These are phyloP conservation scores for Colletotrichum agaves DNA, from an alignment of 2,329 filamentous ascomycete genomes.

Conservation along the genomic window DNA sequence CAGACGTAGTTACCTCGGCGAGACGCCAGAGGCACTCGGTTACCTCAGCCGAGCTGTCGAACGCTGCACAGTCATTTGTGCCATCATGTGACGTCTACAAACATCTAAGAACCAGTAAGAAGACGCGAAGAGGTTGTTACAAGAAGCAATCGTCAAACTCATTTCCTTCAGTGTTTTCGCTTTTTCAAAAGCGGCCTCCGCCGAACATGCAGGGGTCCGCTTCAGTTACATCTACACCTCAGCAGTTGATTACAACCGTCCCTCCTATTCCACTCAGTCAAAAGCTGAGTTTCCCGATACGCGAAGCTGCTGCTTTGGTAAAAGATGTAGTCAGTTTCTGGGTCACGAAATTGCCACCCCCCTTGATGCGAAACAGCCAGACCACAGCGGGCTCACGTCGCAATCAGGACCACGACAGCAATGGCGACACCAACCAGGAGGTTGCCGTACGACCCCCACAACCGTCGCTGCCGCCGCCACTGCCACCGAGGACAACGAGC, in stretches of 20 bases:
- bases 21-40: too few species aligned
- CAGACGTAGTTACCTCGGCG: too few species aligned
- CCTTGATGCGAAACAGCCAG: background rate
- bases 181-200: background rate
- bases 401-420: background rate
- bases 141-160: background rate
- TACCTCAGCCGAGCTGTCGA: too few species aligned
- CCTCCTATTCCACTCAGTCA: background rate
- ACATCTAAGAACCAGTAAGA: background rate
- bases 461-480: background rate
- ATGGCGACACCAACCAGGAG: background rate
- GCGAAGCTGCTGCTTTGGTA: background rate
- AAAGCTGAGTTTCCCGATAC: background rate
- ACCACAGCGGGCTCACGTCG: background rate
- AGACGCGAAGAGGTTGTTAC: background rate
- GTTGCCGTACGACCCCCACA: slow-evolving; percentile 4
- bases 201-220: background rate
- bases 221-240: slow-evolving; percentile 16
- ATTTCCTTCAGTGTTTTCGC: background rate
- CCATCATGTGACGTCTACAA: background rate
- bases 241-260: background rate
- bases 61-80: too few species aligned
- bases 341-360: background rate
- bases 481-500: background rate
- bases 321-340: background rate